Base-by-base conservation (phyloP, 495 filamentous ascomycete species). In the Lophiostoma macrostomum region DNA sequence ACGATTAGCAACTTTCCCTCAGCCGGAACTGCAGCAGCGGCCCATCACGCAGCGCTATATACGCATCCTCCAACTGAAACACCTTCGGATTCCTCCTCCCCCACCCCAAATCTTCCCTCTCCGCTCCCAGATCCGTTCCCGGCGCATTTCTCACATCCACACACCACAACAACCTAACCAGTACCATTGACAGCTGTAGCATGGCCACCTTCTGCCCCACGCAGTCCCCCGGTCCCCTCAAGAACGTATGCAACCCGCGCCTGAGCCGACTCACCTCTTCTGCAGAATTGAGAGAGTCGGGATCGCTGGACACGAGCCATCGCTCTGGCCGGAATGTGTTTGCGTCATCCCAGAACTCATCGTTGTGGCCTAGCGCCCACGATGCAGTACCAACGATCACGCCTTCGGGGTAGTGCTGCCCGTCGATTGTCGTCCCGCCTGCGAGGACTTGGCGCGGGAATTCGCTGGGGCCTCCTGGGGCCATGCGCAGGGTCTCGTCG, bases 401-500 rank as follows among this genome's bases (percentile, higher is more conserved):
- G 6, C 77, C 78, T 20, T 61, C 69, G 0, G 76, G 77, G 13
- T 81, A 64, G 50, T 69, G 70, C 2, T 77, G 61, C 7, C 73
- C 75, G 35, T 80, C 73, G 8, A 85, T 74, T 5, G 66, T 56
- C 6, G 74, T 65, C 10, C 85, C 85, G 34, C 84, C 85, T 0
- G 72, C 49, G 4, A 82, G 71, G 4, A 88, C 82, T 60, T 83
- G 76, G 23, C 83, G 74, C 8, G 76, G 78, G 7, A 85, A 64
- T 6, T 79, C 67, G 13, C 76, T 76, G 25, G 72, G 70, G 2
- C 86, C 83, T 0, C 83, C 74, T 8, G 85, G 86, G 0, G 77
- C 77, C 32, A 90, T 66, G 40, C 87, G 83, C 66, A 88, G 72
- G 1, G 80, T 72, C 53, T 88, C 85, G 45, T 85, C 76, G 29